A percentile compares a stretch with the other conserved stretches of the same genome.
phyloP scores from a whole-genome alignment of 495 filamentous ascomycete species.

The Oidiodendron maius region DNA sequence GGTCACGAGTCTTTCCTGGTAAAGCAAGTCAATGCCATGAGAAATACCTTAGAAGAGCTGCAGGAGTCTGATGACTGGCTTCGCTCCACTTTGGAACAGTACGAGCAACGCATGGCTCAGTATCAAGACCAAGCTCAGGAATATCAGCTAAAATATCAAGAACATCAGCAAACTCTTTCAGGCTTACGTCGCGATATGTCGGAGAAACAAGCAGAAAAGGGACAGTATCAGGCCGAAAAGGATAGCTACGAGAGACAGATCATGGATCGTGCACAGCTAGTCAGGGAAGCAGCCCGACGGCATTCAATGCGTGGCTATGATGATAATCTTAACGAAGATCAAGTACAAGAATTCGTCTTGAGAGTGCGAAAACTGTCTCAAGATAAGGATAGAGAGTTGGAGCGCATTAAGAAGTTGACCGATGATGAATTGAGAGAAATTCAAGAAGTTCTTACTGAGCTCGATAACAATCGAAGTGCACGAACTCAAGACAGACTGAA shows the following conservation, averaged over 20 bases:
- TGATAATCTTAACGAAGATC: conserved; percentile 63
- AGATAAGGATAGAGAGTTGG: conserved; percentile 73
- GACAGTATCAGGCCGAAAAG: conserved; percentile 79
- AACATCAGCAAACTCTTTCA: conserved; percentile 59
- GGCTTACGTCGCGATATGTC: conserved; percentile 49
- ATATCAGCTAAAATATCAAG: conserved; percentile 54
- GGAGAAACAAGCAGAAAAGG: conserved; percentile 73
- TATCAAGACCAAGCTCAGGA: conserved; percentile 57
- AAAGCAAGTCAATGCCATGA: conserved; percentile 62
- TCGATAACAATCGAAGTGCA: conserved; percentile 61
- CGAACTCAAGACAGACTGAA: conserved; percentile 64
- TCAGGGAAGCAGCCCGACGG: conserved; percentile 70
- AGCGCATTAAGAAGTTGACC: conserved; percentile 65
- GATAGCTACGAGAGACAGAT: conserved; percentile 79
- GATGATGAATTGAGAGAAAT: conserved; percentile 63
- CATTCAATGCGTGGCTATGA: conserved; percentile 85
- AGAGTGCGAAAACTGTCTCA: conserved; percentile 65
- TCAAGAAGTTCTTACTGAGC: conserved; percentile 58
- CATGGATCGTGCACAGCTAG: conserved; percentile 57
- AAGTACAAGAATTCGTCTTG: conserved; percentile 70
- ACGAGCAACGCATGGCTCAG: conserved; percentile 63
- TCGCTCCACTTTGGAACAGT: conserved; percentile 69
- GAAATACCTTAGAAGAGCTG: conserved; percentile 64
- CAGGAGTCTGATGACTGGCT: conserved; percentile 75
- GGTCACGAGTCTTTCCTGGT: conserved; percentile 52